Evolutionary conservation across 2,329 filamentous ascomycete genomes (phyloP).

Genomic region (Fusarium subglutinans): DNA sequence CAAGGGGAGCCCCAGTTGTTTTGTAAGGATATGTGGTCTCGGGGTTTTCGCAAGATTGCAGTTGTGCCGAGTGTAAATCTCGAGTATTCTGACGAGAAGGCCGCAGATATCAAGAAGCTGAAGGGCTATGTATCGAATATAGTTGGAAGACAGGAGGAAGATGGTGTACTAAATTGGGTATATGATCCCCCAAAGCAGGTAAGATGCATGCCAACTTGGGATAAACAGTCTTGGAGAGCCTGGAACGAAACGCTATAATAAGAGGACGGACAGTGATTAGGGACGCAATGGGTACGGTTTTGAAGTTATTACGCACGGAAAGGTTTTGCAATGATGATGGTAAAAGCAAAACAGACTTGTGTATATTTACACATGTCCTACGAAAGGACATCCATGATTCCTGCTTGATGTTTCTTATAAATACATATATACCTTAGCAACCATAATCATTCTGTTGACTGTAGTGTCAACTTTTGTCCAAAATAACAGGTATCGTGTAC

Average conservation of each 20-base stretch:
- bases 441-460: not conserved
- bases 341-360: not conserved
- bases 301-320: not conserved
- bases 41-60: slow-evolving; percentile 61
- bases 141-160: slow-evolving; percentile 40
- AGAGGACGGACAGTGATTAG: not conserved
- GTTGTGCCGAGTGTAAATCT: slow-evolving; percentile 66
- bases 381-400: not conserved
- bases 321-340: too few species aligned
- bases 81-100: slow-evolving; percentile 60
- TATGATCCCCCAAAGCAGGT: slow-evolving; percentile 55
- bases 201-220: slow-evolving; percentile 58
- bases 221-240: slow-evolving; percentile 52
- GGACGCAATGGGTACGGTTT: too few species aligned
- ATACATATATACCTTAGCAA: not conserved
- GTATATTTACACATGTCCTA: not conserved
- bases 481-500: not conserved
- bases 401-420: slow-evolving; percentile 6
- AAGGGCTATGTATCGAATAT: slow-evolving; percentile 60
- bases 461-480: not conserved
- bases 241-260: slow-evolving; percentile 45
- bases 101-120: slow-evolving; percentile 55
- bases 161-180: slow-evolving; percentile 54
- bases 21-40: slow-evolving; percentile 65
- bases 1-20: slow-evolving; percentile 66